phyloP scores from a whole-genome alignment of 345 rosid species.

The Viola odorata region DNA sequence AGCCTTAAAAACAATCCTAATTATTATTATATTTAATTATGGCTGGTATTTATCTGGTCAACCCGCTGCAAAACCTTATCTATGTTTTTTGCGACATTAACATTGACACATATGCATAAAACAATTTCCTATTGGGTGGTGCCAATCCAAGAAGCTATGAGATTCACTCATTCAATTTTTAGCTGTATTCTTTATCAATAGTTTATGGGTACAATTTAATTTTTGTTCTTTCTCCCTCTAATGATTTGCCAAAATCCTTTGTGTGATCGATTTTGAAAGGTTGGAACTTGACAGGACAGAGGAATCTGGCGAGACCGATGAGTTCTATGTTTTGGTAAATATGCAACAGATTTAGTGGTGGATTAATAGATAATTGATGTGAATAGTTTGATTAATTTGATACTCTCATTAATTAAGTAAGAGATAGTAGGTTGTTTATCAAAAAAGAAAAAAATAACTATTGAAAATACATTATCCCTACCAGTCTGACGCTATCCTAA shows the following conservation, averaged over 20 bases:
- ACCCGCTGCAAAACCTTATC: slow-evolving; percentile 1
- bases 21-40: not conserved
- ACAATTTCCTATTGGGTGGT: slow-evolving; percentile 14
- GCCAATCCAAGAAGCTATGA: slow-evolving; percentile 5
- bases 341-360: slow-evolving; percentile 7
- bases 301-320: not conserved
- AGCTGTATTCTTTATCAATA: too few relatives aligned
- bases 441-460: too few relatives aligned
- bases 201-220: not conserved
- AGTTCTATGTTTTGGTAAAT: not conserved
- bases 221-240: not conserved
- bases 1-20: too few relatives aligned
- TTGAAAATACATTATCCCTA: too few relatives aligned
- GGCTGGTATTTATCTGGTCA: slow-evolving; percentile 12
- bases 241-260: slow-evolving; percentile 2
- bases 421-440: too few relatives aligned
- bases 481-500: too few relatives aligned
- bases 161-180: slow-evolving; percentile 14
- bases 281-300: not conserved
- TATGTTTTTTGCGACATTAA: not conserved
- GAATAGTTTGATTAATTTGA: too few relatives aligned
- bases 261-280: slow-evolving; percentile 4
- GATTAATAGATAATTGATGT: too few relatives aligned
- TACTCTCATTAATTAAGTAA: too few relatives aligned
- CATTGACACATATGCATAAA: not conserved